phyloP scores from a whole-genome alignment of 495 filamentous ascomycete genomes.

The Aspergillus sparsus region DNA sequence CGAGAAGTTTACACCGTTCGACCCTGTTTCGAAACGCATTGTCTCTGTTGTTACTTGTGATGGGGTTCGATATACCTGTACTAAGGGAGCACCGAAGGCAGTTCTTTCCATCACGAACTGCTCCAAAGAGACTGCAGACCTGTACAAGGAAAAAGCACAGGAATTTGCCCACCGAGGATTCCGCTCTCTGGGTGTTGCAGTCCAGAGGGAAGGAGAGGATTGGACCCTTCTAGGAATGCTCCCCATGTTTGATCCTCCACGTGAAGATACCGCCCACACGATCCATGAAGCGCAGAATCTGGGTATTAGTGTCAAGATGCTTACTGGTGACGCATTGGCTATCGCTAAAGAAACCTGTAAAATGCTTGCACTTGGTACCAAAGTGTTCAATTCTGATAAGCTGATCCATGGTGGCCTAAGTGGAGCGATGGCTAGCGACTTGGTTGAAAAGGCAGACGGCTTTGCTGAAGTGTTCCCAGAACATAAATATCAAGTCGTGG shows the following conservation, averaged over 20 bases:
- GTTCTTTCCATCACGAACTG: conserved; percentile 65
- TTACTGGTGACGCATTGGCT: conserved; percentile 73
- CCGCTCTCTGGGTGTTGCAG: conserved; percentile 71
- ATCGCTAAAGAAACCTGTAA: conserved; percentile 79
- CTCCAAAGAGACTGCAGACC: conserved; percentile 56
- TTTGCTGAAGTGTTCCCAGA: conserved; percentile 93
- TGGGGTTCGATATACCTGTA: conserved; percentile 64
- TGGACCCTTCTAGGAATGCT: conserved; percentile 71
- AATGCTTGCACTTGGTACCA: conserved; percentile 73
- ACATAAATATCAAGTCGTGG: conserved; percentile 97
- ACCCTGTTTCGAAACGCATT: conserved; percentile 75
- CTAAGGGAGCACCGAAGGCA: conserved; percentile 73
- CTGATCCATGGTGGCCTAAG: conserved; percentile 69
- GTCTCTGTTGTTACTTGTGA: conserved; percentile 62
- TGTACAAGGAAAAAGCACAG: conserved; percentile 65
- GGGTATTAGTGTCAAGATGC: conserved; percentile 74
- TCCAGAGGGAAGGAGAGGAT: conserved; percentile 59
- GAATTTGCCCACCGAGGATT: conserved; percentile 76
- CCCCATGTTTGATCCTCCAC: conserved; percentile 74
- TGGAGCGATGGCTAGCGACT: conserved; percentile 67
- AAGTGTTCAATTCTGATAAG: conserved; percentile 72
- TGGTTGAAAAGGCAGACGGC: conserved; percentile 72
- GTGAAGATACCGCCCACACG: conserved; percentile 75
- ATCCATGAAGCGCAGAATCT: conserved; percentile 71
- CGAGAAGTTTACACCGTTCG: conserved; percentile 70